Conservation (phyloP, 2,329 filamentous ascomycete genomes). For the Lachnellula cervina region DNA sequence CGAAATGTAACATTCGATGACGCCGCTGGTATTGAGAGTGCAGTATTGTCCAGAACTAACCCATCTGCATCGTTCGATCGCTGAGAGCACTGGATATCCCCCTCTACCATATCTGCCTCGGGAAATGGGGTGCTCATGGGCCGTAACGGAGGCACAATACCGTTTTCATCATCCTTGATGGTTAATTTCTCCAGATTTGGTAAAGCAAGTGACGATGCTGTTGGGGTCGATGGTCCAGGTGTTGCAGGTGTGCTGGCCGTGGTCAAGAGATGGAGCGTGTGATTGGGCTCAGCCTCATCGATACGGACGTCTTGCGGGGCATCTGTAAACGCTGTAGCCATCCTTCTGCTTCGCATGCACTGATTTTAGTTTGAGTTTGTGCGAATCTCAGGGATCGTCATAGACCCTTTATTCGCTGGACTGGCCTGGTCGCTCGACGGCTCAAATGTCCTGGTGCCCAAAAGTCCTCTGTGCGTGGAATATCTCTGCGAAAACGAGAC, state of each 20-base stretch:
- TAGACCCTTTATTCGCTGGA: no score
- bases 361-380: not conserved
- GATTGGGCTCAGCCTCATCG: slow-evolving; percentile 18
- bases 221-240: slow-evolving; percentile 32
- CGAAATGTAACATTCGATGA: slow-evolving; percentile 19
- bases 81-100: slow-evolving; percentile 21
- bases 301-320: slow-evolving; percentile 7
- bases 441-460: no score
- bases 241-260: slow-evolving; percentile 30
- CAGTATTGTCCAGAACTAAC: slow-evolving; percentile 3
- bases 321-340: slow-evolving; percentile 11
- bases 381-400: no score
- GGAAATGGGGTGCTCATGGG: slow-evolving; percentile 33
- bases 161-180: slow-evolving; percentile 17
- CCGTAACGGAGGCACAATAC: slow-evolving; percentile 27
- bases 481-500: no score
- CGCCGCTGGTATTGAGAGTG: not conserved
- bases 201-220: slow-evolving; percentile 17
- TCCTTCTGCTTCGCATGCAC: slow-evolving; percentile 1
- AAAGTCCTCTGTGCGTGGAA: no score
- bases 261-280: slow-evolving; percentile 22
- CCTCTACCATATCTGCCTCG: slow-evolving; percentile 26
- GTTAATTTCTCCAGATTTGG: slow-evolving; percentile 22
- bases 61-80: slow-evolving; percentile 14
- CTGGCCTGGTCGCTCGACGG: no score